A percentile compares a stretch with the other conserved stretches of the same genome.
Evolutionary conservation across 2,329 filamentous ascomycete species (phyloP).

Genomic region (Verticillium klebahnii): DNA sequence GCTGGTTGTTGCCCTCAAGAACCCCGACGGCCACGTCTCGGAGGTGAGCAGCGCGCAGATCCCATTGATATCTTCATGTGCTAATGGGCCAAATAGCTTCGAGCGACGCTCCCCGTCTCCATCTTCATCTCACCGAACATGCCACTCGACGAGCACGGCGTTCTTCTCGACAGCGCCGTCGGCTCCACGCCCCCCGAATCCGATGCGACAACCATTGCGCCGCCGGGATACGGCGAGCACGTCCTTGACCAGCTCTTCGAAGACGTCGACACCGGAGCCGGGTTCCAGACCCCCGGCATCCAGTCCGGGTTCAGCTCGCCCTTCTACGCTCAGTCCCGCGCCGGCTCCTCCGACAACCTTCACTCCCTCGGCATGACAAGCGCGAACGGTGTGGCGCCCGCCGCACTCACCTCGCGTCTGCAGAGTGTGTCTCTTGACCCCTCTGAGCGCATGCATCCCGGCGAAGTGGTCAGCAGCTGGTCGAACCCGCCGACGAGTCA

Average conservation of each 20-base stretch:
- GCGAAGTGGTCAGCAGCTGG: constrained; percentile 27
- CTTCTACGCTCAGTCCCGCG: constrained; percentile 65
- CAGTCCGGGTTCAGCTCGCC: constrained; percentile 78
- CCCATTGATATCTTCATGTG: not conserved
- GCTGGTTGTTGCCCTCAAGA: constrained; percentile 84
- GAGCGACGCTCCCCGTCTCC: constrained; percentile 84
- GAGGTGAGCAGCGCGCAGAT: constrained; percentile 53
- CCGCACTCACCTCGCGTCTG: constrained; percentile 58
- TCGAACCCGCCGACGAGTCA: constrained; percentile 21
- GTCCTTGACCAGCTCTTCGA: constrained; percentile 87
- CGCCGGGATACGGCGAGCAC: constrained; percentile 90
- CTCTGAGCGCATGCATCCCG: constrained; percentile 36
- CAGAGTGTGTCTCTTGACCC: constrained; percentile 61
- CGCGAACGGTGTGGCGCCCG: constrained; percentile 40
- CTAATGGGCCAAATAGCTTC: constrained; percentile 48
- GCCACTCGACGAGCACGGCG: constrained; percentile 81
- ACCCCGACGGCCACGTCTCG: constrained; percentile 90
- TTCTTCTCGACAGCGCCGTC: constrained; percentile 60
- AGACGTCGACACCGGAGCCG: constrained; percentile 67
- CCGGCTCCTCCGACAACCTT: constrained; percentile 79
- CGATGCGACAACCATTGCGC: constrained; percentile 64
- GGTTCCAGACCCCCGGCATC: constrained; percentile 72
- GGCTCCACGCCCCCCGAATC: constrained; percentile 10
- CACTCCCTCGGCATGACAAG: constrained; percentile 42
- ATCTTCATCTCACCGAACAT: constrained; percentile 96